Base-by-base conservation (phyloP, 495 filamentous ascomycete species). In the Aspergillus ostianus region DNA sequence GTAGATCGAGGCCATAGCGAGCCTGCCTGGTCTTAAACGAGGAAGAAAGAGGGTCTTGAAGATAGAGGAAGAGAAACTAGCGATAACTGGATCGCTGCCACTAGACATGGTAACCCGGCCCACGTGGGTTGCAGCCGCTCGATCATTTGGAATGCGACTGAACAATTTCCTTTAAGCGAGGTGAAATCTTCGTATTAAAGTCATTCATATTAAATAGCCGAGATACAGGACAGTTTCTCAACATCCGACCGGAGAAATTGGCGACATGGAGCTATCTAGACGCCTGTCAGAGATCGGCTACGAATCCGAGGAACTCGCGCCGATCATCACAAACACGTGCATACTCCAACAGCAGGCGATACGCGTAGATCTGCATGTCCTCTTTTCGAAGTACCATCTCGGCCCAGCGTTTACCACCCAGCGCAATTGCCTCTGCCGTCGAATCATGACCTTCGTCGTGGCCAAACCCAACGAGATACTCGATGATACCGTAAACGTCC, bases 281-380 rank as follows among this genome's bases (percentile, higher is more conserved):
- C 29, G 10, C 7, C 29, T 32, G 15, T 17, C 46, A n/a, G n/a
- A 53, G 18, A 47, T 56, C 54, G 13, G 19, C 44, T 20, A 56
- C 54, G 8, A 27, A 56, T 12, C 13, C 54, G 6, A 56, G 20
- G 0, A 18, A 4, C 17, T 68, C 69, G 5, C 63, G 49, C 20
- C 29, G 52, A 17, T 65, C 63, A 56, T 65, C 60, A 10, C 63
- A 59, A 27, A 67, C 30, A 17, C 65, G 55, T 12, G 60, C 66
- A 52, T 65, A 66, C 64, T 83, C 80, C 56, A 83, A 54, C 27
- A 83, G 54, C 21, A 82, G 60, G 12, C 80, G 66, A 56, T 76
- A 78, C 6, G 74, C 54, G 47, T 80, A 80, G 12, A 80, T 63
- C 10, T 64, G 52, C 63, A 73, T 64, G 56, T 83, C 79, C 8